These are phyloP conservation scores for Alternaria infectoria DNA, from an alignment of 2,329 filamentous ascomycete genomes.

Conservation along the genomic window DNA sequence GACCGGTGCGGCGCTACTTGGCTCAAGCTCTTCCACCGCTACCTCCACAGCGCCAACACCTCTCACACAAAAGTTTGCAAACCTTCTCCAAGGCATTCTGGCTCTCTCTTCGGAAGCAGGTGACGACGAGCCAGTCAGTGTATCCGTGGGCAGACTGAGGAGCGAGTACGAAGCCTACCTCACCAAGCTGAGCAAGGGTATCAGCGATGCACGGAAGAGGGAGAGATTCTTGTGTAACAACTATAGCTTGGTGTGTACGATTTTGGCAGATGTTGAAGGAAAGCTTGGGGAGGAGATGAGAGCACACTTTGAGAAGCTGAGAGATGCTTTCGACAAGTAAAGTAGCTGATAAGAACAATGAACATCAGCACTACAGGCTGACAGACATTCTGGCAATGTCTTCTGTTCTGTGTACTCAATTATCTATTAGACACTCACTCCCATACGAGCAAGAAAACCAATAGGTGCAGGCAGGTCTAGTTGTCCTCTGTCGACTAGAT, in stretches of 20 bases:
- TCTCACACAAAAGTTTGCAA: slow-evolving; percentile 92
- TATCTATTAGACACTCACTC: neutral
- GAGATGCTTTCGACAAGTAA: slow-evolving; percentile 47
- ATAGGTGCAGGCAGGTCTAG: neutral
- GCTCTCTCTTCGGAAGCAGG: slow-evolving; percentile 85
- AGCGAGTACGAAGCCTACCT: slow-evolving; percentile 85
- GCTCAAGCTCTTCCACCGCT: slow-evolving; percentile 54
- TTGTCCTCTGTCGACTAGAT: neutral
- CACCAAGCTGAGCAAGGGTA: slow-evolving; percentile 74
- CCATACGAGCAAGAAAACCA: neutral
- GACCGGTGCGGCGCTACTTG: slow-evolving; percentile 43
- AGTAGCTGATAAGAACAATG: neutral
- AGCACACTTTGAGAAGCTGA: slow-evolving; percentile 72
- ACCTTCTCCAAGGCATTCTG: slow-evolving; percentile 85
- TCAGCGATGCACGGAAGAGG: slow-evolving; percentile 78
- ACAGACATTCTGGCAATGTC: neutral
- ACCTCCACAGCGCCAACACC: slow-evolving; percentile 84
- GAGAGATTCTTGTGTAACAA: slow-evolving; percentile 95
- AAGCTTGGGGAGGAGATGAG: slow-evolving; percentile 78
- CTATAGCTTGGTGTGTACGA: slow-evolving; percentile 91
- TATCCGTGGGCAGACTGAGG: slow-evolving; percentile 77
- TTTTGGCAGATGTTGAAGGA: slow-evolving; percentile 74
- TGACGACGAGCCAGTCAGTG: slow-evolving; percentile 89
- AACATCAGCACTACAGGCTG: neutral
- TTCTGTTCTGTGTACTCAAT: neutral